phyloP scores from a whole-genome alignment of 139 green algal genomes.

The Chlorella sorokiniana region DNA sequence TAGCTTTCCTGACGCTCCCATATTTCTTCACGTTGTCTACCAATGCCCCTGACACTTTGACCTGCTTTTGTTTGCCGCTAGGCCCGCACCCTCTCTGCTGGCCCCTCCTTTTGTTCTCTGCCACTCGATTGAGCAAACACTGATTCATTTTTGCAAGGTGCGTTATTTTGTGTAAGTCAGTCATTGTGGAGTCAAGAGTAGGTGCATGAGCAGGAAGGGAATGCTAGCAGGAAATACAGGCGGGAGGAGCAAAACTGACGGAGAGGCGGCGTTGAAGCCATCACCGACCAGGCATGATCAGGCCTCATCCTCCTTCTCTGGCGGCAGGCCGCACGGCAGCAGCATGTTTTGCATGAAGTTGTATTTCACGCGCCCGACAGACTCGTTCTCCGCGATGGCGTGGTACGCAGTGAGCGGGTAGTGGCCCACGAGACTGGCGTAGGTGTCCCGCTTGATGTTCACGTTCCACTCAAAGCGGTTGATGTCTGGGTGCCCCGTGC shows the following conservation, averaged over 20 bases:
- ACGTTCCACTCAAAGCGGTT: constrained; percentile 95
- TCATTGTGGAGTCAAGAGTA: too few species aligned
- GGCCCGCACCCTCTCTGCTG: not conserved
- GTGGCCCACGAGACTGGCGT: constrained; percentile 93
- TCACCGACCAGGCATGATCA: too few species aligned
- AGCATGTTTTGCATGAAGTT: constrained; percentile 92
- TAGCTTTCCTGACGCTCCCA: too few species aligned
- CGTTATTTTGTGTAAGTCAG: not conserved
- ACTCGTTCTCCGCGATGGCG: constrained; percentile 94
- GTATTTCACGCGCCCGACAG: constrained; percentile 89
- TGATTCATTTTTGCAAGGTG: not conserved
- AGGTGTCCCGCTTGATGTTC: constrained; percentile 98
- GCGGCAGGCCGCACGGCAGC: constrained; percentile 85
- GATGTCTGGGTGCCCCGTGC: constrained; percentile 90
- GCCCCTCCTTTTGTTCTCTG: not conserved
- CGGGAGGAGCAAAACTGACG: not conserved
- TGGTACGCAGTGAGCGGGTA: constrained; percentile 91
- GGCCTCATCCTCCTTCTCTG: constrained; percentile 70
- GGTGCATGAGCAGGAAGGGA: too few species aligned
- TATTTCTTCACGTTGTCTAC: too few species aligned
- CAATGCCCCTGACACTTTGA: not conserved
- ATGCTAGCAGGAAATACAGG: not conserved
- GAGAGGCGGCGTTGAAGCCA: not conserved
- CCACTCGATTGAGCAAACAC: not conserved
- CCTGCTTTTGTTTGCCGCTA: not conserved